Conservation (phyloP, 2,329 filamentous ascomycete genomes). For the Metarhizium rileyi region DNA sequence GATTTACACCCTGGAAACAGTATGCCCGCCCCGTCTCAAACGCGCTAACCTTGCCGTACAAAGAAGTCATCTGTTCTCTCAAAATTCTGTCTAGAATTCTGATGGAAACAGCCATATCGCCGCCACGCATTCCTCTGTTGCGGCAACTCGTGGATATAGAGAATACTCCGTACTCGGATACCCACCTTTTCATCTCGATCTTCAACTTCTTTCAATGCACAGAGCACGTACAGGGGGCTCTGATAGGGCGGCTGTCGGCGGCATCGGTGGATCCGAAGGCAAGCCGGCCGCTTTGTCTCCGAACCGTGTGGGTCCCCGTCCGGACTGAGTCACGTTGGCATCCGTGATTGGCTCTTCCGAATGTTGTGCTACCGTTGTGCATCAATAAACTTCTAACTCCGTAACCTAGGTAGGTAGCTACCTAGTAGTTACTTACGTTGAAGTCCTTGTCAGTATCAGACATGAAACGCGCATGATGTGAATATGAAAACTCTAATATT, state of each 20-base stretch:
- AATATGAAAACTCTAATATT: background rate
- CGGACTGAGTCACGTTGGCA: background rate
- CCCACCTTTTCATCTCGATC: no score
- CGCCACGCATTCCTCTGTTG: background rate
- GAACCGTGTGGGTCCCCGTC: conserved; percentile 4
- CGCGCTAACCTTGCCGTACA: no score
- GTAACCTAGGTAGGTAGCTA: no score
- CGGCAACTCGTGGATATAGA: no score
- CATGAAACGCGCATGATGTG: background rate
- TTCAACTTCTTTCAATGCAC: no score
- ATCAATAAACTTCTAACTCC: background rate
- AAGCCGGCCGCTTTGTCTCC: background rate
- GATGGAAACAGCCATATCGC: background rate
- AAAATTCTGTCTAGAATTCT: background rate
- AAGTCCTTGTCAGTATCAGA: background rate
- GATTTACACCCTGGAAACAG: no score
- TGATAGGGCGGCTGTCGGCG: conserved; percentile 18
- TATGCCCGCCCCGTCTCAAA: no score
- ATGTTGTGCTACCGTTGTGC: background rate
- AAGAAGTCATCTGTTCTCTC: no score
- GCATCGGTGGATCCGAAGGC: conserved; percentile 12
- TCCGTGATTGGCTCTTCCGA: background rate
- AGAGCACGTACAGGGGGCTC: no score
- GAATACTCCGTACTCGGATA: no score
- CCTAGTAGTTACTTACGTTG: no score